Base-by-base conservation (phyloP, 371 early-diverging fungal genomes). In the Mucor ambiguus region DNA sequence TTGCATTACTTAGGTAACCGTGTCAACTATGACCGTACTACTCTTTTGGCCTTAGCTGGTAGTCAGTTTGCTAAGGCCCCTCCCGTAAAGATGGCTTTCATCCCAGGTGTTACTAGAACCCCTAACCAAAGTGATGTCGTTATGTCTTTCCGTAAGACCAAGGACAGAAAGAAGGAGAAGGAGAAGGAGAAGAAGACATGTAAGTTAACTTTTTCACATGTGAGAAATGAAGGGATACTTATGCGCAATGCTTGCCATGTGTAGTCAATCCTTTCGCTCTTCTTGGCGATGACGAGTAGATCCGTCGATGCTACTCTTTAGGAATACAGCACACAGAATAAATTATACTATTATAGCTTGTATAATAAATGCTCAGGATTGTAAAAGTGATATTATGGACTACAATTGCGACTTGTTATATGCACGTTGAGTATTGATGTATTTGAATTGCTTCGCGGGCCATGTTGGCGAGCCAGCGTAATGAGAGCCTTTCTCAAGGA, bases 11-110 rank as follows among this genome's bases (percentile, higher is more conserved):
- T 5, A 64, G 70, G 64, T 61, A 64, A 86, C 69, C 84, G 87
- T 68, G 87, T 85, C 62, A 82, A 82, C 63, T 90, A 90, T 66
- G 90, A 90, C 74, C 87, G 88, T 56, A 73, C 72, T 63, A 88
- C 85, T 9, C 75, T 90, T 70, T 70, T 89, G 67, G 85, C 85
- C 57, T 82, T 90, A 29, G 81, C 87, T 60, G 87, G 86, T 78
- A 89, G 89, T 70, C 86, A 83, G 30, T 67, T 90, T 68, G 79
- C 88, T 5, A 85, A 85, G 67, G 81, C 86, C 8, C 87, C 87
- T 44, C 90, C 90, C 55, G 79, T 76, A 60, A 82, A 82, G 66
- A 76, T 90, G 79, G 81, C 81, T 5, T 85, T 78, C 69, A 82
- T 90, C 55, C 83, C 90, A 44, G 90, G 90, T 62, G 86, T 90